These are phyloP conservation scores for Ceratobasidium sp. DNA, from an alignment of 1,284 basidiomycete species.

Conservation along the genomic window DNA sequence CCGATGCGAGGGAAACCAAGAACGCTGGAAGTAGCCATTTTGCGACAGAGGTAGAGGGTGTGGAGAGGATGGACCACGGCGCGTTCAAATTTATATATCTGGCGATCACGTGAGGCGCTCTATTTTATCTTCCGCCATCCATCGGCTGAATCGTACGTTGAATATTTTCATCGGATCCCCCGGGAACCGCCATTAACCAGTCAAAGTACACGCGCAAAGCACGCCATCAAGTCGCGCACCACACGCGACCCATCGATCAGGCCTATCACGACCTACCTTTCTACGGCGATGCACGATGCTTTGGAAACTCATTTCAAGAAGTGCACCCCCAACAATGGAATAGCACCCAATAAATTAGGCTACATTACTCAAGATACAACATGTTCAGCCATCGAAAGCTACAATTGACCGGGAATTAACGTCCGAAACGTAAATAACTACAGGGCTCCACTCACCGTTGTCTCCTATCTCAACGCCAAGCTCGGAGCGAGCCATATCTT, in stretches of 20 bases:
- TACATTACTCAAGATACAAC: conserved; percentile 22
- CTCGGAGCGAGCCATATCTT: conserved; percentile 55
- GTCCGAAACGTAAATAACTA: conserved; percentile 24
- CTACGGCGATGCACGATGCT: not conserved
- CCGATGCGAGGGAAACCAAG: conserved; percentile 99
- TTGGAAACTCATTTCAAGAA: conserved; percentile 2
- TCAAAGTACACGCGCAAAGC: conserved; percentile 6
- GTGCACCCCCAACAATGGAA: too few relatives aligned
- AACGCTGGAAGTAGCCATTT: conserved; percentile 70
- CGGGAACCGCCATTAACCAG: not conserved
- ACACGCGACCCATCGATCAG: not conserved
- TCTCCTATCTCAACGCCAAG: conserved; percentile 57
- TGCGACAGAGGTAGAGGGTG: conserved; percentile 42
- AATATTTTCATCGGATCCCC: conserved; percentile 14
- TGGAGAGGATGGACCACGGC: conserved; percentile 4
- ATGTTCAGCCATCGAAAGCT: conserved; percentile 37
- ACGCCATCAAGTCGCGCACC: conserved; percentile 33
- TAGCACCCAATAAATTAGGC: conserved; percentile 2
- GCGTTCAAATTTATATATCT: conserved; percentile 29
- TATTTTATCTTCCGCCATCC: conserved; percentile 32
- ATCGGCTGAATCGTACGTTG: conserved; percentile 36
- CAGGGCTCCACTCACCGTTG: conserved; percentile 42
- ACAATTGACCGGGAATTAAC: not conserved
- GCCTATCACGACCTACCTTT: not conserved
- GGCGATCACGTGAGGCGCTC: conserved; percentile 26